Evolutionary conservation across 352 stramenopile genomes (phyloP), one percentile per base, ranked within the genome.

Genomic region (Pythium dissotocum): DNA sequence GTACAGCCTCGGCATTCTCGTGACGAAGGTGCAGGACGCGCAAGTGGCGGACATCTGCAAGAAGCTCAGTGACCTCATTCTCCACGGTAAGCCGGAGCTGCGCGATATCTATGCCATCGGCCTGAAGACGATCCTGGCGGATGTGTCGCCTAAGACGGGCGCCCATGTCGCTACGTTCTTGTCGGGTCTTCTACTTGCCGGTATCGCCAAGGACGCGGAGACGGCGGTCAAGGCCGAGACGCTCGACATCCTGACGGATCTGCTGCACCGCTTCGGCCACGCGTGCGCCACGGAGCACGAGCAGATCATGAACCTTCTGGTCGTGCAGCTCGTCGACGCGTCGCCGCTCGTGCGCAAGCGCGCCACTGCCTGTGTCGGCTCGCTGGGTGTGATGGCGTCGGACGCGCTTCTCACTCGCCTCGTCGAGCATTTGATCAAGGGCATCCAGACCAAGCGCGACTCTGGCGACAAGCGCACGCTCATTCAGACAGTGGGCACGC

Each of bases 21-120:
- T 99, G 24, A 98, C 93, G 18, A 99, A 98, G 69, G 98, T 99
- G 42, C 90, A 98, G 63, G 90, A 98, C 67, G 69, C 73, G 26
- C 90, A 98, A 75, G 96, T 99, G 14, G 85, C 93, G 16, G 97
- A 99, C 69, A 99, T 99, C 78, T 98, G 93, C 63, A 89, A 98
- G 69, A 98, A 98, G 68, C 87, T 99, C 14, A 97, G 92, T 55
- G 94, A 97, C 63, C 87, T 99, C 54, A 98, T 99, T 49, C 80
- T 99, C 46, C 95, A 98, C 66, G 90, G 90, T 38, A 99, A 99
- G 76, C 79, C 84, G 18, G 98, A 99, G 77, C 83, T 99, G 18
- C 86, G 97, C 35, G 98, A 99, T 80, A 98, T 99, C 33, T 99
- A 99, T 76, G 94, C 96, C 9, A 99, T 99, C 77, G 97, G 98